A percentile compares a stretch with the other conserved stretches of the same genome.
These are phyloP conservation scores for Quercus ilex DNA, from an alignment of 306 rosid genomes.

Conservation along the genomic window DNA sequence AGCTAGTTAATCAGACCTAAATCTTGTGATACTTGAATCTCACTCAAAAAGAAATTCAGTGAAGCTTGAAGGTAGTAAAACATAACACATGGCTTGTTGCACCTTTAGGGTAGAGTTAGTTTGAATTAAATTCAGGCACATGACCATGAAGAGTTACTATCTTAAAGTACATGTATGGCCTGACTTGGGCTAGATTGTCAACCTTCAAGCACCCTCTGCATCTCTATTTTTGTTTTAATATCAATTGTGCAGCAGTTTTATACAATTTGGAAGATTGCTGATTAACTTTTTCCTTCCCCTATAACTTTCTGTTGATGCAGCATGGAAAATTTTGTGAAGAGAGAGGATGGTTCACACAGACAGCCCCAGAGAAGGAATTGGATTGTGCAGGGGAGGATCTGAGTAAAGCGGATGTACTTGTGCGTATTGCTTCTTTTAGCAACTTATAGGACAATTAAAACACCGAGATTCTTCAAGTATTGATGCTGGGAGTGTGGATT, in stretches of 20 bases:
- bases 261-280: background rate
- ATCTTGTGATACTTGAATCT: too few relatives aligned
- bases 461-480: constrained; percentile 26
- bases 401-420: constrained; percentile 17
- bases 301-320: constrained; percentile 37
- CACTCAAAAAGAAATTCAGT: too few relatives aligned
- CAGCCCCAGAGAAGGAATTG: background rate
- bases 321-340: constrained; percentile 66
- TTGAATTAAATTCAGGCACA: background rate
- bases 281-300: background rate
- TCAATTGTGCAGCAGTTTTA: background rate
- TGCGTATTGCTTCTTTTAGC: constrained; percentile 35
- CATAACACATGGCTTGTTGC: too few relatives aligned
- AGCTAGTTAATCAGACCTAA: background rate
- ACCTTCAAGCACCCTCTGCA: background rate
- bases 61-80: too few relatives aligned
- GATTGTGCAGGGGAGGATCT: background rate
- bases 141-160: background rate
- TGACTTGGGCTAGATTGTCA: background rate
- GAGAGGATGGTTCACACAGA: background rate
- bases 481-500: constrained; percentile 35
- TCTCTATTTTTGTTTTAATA: background rate
- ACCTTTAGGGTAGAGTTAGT: too few relatives aligned
- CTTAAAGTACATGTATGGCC: background rate
- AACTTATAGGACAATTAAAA: constrained; percentile 20